Evolutionary conservation across 2,329 filamentous ascomycete species (phyloP), one percentile per base, ranked within the genome.

Genomic region (Hortaea werneckii): DNA sequence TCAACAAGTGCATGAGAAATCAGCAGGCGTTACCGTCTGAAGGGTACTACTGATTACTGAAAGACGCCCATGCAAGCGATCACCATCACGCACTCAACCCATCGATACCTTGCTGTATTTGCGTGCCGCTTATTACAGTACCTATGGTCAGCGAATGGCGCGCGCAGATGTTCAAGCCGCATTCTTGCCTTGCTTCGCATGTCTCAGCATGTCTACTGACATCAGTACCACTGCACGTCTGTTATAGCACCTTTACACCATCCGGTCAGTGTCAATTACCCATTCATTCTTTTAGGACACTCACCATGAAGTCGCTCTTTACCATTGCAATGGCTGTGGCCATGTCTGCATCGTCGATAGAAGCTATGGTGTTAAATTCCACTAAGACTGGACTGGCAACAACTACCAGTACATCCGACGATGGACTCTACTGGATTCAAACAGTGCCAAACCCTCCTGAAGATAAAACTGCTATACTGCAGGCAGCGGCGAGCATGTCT

Each of bases 171-270:
- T 29, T 41, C 27, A 41, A 28, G 11, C 43, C 43, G 26, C 43
- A 45, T 45, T 45, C 43, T 41, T 45, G 12, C 37, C 37, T 40
- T 34, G 37, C 38, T 37, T 40, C 13, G 28, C 43, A 41, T 45
- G 43, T 45, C 28, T 41, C 38, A 45, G 29, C 7, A 20, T 28
- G 42, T 29, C 27, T 32, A 10, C 20, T 39, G 34, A 44, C 42
- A 28, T 40, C 37, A 44, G 32, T 35, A 20, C 20, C 20, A 20
- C 20, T 20, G 2, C 20, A 20, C 20, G 20, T 20, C 20, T 20
- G 20, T 20, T 20, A 20, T 20, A 20, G 20, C 20, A 20, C 4
- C 20, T 20, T 20, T 2, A 20, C 20, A 20, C 20, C 20, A 20
- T 20, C 20, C 20, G 20, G 20, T 20, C 20, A 20, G 20, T 20